These are phyloP conservation scores for Endocladia muricata DNA, from an alignment of 31 red algal genomes.

Conservation along the genomic window DNA sequence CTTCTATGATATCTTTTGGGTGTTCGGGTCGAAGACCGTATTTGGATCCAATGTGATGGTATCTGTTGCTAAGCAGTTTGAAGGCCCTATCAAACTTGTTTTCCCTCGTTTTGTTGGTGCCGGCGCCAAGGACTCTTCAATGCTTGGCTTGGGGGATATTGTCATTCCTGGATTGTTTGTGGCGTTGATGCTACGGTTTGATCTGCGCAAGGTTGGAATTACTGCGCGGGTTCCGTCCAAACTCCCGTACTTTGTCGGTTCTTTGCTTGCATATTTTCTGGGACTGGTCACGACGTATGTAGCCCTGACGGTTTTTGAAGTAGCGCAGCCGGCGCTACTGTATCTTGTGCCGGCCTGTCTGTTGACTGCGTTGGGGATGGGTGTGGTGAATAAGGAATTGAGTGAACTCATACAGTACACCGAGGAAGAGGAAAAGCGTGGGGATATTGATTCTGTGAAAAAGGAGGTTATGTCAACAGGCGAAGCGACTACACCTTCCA, in stretches of 20 bases:
- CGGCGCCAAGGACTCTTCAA: conserved; percentile 10
- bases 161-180: conserved; percentile 74
- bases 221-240: background rate
- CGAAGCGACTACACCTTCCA: no score
- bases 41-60: conserved; percentile 86
- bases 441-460: no score
- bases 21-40: conserved; percentile 77
- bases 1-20: conserved; percentile 86
- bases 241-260: conserved; percentile 38
- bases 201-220: conserved; percentile 28
- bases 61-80: conserved; percentile 58
- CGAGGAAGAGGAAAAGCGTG: background rate
- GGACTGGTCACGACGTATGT: conserved; percentile 34
- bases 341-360: conserved; percentile 57
- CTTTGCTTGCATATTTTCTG: conserved; percentile 35
- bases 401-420: background rate
- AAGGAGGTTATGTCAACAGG: no score
- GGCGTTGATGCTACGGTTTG: conserved; percentile 39
- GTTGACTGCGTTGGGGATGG: conserved; percentile 4
- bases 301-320: conserved; percentile 9
- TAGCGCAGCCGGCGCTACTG: conserved; percentile 65
- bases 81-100: conserved; percentile 67
- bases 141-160: conserved; percentile 78
- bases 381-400: conserved; percentile 13
- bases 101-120: conserved; percentile 35